Conservation (phyloP, 768 basidiomycete genomes). For the Boletus pseudo-olivaceus region DNA sequence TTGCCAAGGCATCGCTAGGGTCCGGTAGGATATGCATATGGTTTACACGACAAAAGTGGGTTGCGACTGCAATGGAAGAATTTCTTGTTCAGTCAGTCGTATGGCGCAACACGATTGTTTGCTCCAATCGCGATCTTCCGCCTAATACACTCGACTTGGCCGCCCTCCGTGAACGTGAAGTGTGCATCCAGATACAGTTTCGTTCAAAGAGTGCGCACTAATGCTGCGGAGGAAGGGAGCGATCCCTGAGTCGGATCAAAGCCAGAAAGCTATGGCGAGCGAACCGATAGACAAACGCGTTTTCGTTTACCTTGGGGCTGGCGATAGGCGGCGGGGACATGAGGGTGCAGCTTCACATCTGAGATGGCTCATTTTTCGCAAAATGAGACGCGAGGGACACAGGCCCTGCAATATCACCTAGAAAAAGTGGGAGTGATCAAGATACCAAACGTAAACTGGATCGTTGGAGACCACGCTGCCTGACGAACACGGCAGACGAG, state of each 20-base stretch:
- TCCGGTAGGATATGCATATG: slow-evolving; percentile 9
- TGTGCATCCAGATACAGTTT: slow-evolving; percentile 9
- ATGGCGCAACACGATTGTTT: slow-evolving; percentile 6
- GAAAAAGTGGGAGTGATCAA: slow-evolving; percentile 11
- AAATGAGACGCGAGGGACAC: slow-evolving; percentile 12
- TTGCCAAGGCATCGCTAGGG: slow-evolving; percentile 4
- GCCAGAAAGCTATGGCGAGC: slow-evolving; percentile 7
- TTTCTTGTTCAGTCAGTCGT: slow-evolving; percentile 3
- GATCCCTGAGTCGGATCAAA: slow-evolving; percentile 30
- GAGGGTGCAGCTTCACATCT: slow-evolving; percentile 6
- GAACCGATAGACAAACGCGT: slow-evolving; percentile 6
- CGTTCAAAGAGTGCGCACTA: slow-evolving; percentile 5
- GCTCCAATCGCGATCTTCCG: slow-evolving; percentile 13
- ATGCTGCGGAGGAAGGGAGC: slow-evolving; percentile 10
- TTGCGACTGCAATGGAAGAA: slow-evolving; percentile 14
- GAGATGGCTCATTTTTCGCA: slow-evolving; percentile 7
- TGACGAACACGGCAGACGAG: slow-evolving; percentile 2
- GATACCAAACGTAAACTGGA: slow-evolving; percentile 23
- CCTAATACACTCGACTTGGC: slow-evolving; percentile 7
- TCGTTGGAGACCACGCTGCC: slow-evolving; percentile 21
- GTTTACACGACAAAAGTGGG: slow-evolving; percentile 10
- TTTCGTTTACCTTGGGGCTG: slow-evolving; percentile 9
- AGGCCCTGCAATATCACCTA: slow-evolving; percentile 10
- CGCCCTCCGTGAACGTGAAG: slow-evolving; percentile 3
- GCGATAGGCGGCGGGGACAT: slow-evolving; percentile 1